These are phyloP conservation scores for Arachis stenosperma DNA, from an alignment of 306 rosid species.

Conservation along the genomic window DNA sequence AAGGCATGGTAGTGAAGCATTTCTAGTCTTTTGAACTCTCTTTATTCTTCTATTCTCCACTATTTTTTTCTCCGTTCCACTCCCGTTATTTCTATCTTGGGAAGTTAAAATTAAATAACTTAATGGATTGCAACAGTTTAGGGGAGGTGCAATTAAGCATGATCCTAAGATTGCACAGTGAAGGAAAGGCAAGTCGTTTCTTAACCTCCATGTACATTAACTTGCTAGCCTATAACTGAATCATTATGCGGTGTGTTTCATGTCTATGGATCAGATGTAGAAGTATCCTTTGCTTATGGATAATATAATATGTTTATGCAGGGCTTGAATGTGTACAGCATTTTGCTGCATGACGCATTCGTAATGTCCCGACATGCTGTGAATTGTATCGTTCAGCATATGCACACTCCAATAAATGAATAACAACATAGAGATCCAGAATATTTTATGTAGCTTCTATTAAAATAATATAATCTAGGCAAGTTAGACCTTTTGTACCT, in stretches of 20 bases:
- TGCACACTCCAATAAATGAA: conserved; percentile 89
- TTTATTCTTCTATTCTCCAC: conserved; percentile 1
- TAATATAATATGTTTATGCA: conserved; percentile 45
- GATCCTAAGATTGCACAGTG: conserved; percentile 93
- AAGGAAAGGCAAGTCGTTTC: conserved; percentile 83
- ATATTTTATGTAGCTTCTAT: conserved; percentile 30
- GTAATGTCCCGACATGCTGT: conserved; percentile 87
- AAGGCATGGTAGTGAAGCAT: conserved; percentile 68
- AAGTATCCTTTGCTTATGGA: too few species aligned
- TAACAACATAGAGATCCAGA: conserved; percentile 32
- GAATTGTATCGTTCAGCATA: conserved; percentile 81
- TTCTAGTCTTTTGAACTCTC: conserved; percentile 3
- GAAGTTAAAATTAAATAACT: conserved; percentile 29
- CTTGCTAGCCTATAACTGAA: neutral
- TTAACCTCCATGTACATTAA: neutral
- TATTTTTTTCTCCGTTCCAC: neutral
- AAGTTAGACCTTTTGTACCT: conserved; percentile 9
- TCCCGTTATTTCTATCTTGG: neutral
- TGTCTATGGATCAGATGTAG: neutral
- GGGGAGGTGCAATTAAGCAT: conserved; percentile 88
- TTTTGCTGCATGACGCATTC: conserved; percentile 88
- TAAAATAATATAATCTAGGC: conserved; percentile 22
- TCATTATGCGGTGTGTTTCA: conserved; percentile 8
- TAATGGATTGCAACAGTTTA: conserved; percentile 59
- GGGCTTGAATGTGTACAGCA: conserved; percentile 98